Percentiles rank a stretch among this genome's conserved stretches.
Conservation (phyloP, 1,284 basidiomycete species). For the Phlebopus sp. region DNA sequence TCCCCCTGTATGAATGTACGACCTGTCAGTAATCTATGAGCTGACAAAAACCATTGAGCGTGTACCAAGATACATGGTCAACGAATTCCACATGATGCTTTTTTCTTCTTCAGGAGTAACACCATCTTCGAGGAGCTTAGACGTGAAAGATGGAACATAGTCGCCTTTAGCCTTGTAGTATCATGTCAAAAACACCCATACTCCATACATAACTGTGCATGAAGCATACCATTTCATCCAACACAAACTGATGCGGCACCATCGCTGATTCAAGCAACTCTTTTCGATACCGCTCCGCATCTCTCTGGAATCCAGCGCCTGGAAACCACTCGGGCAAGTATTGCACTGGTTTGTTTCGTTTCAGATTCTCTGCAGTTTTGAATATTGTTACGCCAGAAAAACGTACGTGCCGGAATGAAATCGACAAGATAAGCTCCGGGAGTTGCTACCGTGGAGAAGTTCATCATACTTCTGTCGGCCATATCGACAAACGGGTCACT, state of each 20-base stretch:
- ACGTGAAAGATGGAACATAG: conserved; percentile 37
- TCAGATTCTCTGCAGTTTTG: too few species aligned
- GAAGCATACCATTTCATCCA: conserved; percentile 39
- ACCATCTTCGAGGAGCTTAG: conserved; percentile 16
- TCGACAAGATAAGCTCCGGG: conserved; percentile 32
- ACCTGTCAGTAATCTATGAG: too few species aligned
- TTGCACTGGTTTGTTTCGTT: conserved; percentile 30
- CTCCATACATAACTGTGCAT: too few species aligned
- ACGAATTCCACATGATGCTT: conserved; percentile 21
- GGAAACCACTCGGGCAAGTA: conserved; percentile 50
- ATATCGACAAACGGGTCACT: conserved; percentile 29
- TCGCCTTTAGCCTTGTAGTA: conserved; percentile 37
- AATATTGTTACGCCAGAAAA: too few species aligned
- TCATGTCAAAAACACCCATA: conserved; percentile 4
- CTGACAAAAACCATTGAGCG: conserved; percentile 1
- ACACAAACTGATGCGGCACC: conserved; percentile 39
- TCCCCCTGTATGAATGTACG: conserved; percentile 23
- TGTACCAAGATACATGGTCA: conserved; percentile 14
- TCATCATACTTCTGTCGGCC: conserved; percentile 16
- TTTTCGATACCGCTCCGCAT: conserved; percentile 36
- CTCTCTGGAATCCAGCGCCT: conserved; percentile 43
- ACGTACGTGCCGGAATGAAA: conserved; percentile 20
- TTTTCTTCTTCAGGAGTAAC: conserved; percentile 23
- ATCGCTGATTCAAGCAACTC: conserved; percentile 32
- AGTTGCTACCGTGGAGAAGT: conserved; percentile 11